Evolutionary conservation across 2,329 filamentous ascomycete species (phyloP).

Genomic region (Paecilomyces fulvus): DNA sequence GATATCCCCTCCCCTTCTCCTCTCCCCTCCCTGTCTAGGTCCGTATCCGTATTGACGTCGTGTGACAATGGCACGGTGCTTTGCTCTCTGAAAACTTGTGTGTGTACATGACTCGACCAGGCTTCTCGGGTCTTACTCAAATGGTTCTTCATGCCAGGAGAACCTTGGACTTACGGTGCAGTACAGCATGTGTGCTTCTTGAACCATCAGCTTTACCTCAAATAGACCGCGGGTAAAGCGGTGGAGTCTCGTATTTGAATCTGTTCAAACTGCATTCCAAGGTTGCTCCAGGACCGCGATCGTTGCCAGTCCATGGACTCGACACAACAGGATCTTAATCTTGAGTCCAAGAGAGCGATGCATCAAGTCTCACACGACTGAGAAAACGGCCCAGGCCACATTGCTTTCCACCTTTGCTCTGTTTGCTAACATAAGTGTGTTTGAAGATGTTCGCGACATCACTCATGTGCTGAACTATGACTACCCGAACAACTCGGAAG

Average conservation of each 20-base stretch:
- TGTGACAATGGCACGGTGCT: constrained; percentile 62
- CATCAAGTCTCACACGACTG: constrained; percentile 54
- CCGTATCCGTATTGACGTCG: constrained; percentile 44
- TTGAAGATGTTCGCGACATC: constrained; percentile 99
- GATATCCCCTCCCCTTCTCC: constrained; percentile 33
- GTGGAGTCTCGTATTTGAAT: constrained; percentile 73
- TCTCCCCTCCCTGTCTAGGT: constrained; percentile 21
- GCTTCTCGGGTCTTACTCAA: constrained; percentile 61
- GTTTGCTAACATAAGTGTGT: constrained; percentile 65
- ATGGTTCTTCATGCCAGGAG: constrained; percentile 70
- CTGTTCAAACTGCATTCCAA: constrained; percentile 67
- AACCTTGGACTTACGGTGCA: constrained; percentile 79
- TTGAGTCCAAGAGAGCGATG: constrained; percentile 47
- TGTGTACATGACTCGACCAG: constrained; percentile 86
- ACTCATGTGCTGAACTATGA: constrained; percentile 99
- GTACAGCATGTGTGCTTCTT: constrained; percentile 63
- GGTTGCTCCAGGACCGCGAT: constrained; percentile 59
- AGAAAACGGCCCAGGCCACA: constrained; percentile 44
- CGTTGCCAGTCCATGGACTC: constrained; percentile 47
- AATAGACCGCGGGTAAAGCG: constrained; percentile 57
- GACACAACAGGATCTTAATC: constrained; percentile 38
- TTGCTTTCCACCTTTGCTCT: constrained; percentile 43
- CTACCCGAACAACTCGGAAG: constrained; percentile 86
- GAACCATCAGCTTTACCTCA: constrained; percentile 66
- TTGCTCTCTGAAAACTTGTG: constrained; percentile 84